Conservation (phyloP, 2,329 filamentous ascomycete genomes). For the Aspergillus floridensis region DNA sequence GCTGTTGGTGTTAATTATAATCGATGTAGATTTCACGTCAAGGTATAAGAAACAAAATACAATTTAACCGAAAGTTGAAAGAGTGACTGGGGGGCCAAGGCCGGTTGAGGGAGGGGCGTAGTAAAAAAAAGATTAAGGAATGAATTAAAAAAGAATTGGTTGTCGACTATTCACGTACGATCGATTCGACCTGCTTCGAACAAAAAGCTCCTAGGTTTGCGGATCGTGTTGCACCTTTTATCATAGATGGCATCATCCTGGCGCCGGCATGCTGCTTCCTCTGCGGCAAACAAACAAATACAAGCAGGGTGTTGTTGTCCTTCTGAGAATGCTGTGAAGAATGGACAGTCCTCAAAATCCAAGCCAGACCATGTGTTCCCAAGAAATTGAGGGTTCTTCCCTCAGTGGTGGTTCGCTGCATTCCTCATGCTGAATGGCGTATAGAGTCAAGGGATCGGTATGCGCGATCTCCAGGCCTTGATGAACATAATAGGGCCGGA, state of each 20-base stretch:
- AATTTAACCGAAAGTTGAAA: constrained; percentile 7
- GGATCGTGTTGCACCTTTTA: constrained; percentile 18
- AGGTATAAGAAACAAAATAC: constrained; percentile 2
- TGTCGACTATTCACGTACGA: too few relatives aligned
- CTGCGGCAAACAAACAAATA: constrained; percentile 14
- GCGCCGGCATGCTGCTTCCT: constrained; percentile 9
- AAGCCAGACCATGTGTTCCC: neutral
- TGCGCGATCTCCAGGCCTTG: neutral
- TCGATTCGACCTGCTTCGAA: neutral
- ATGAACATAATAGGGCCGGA: neutral
- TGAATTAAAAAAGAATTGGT: neutral
- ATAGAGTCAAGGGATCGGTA: constrained; percentile 2
- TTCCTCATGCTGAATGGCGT: neutral
- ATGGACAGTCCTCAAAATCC: constrained; percentile 7
- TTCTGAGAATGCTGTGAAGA: constrained; percentile 17
- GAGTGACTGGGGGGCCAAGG: constrained; percentile 13
- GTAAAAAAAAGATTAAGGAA: constrained; percentile 9
- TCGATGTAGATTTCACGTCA: neutral
- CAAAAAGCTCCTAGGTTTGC: neutral
- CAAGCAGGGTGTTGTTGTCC: constrained; percentile 1
- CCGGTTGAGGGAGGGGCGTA: constrained; percentile 4
- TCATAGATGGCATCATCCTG: constrained; percentile 1
- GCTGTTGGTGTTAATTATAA: neutral
- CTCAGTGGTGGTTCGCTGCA: neutral
- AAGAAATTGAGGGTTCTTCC: neutral